These are phyloP conservation scores for Boeremia lycopersici DNA, from an alignment of 2,329 filamentous ascomycete species.

Conservation along the genomic window DNA sequence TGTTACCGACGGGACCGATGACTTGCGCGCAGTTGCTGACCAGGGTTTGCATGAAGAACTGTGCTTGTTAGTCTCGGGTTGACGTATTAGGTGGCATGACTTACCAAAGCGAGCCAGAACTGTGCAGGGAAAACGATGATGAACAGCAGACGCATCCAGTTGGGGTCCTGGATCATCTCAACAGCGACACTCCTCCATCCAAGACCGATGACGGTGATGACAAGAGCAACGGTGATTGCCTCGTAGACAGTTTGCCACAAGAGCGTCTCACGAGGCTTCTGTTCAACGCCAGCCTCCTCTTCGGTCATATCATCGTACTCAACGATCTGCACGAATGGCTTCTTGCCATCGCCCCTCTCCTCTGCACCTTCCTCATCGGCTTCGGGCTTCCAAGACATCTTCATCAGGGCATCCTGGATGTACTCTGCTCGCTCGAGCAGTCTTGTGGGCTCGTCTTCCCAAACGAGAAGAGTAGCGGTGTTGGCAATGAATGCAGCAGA, in stretches of 20 bases:
- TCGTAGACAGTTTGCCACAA: constrained; percentile 63
- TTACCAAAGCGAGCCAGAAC: constrained; percentile 62
- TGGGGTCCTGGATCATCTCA: constrained; percentile 60
- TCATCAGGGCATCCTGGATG: constrained; percentile 79
- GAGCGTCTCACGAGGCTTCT: constrained; percentile 55
- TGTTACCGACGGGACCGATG: constrained; percentile 75
- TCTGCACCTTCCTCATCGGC: constrained; percentile 51
- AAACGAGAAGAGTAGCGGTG: constrained; percentile 74
- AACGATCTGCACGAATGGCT: constrained; percentile 18
- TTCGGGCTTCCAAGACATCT: constrained; percentile 65
- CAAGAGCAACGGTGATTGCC: constrained; percentile 59
- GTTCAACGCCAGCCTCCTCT: constrained; percentile 2
- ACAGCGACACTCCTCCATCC: constrained; percentile 63
- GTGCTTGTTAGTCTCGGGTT: constrained; percentile 15
- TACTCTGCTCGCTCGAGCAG: constrained; percentile 71
- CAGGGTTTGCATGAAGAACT: constrained; percentile 43
- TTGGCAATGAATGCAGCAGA: constrained; percentile 79
- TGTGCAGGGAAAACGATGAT: constrained; percentile 59
- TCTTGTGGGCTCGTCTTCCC: constrained; percentile 80
- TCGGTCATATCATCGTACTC: constrained; percentile 35
- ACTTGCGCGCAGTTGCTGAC: constrained; percentile 55
- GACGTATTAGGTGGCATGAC: constrained; percentile 9
- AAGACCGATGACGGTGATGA: constrained; percentile 60
- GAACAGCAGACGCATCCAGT: constrained; percentile 62
- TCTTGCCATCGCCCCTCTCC: constrained; percentile 37